phyloP scores from a whole-genome alignment of 2,329 filamentous ascomycete genomes.

The Cadophora luteo-olivacea region DNA sequence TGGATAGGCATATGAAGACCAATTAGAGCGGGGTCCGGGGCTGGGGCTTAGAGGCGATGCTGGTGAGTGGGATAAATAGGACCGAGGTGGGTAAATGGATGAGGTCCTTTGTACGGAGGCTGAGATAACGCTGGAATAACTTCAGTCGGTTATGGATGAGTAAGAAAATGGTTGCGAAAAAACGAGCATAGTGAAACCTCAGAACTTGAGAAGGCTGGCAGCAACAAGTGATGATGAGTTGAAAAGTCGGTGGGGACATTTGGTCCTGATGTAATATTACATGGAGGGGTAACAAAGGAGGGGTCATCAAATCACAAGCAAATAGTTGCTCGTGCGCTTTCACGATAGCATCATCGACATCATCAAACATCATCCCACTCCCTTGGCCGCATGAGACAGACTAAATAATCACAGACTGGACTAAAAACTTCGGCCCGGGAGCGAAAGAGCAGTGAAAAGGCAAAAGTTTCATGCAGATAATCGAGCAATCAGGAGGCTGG shows the following conservation, averaged over 20 bases:
- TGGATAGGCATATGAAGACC: conserved; percentile 12
- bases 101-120: neutral
- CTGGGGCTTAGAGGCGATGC: conserved; percentile 1
- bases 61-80: conserved; percentile 25
- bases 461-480: neutral
- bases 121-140: neutral
- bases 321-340: neutral
- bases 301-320: conserved; percentile 3
- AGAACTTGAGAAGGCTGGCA: neutral
- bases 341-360: conserved; percentile 19
- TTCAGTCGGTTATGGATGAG: conserved; percentile 8
- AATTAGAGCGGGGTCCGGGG: conserved; percentile 6
- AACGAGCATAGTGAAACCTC: neutral
- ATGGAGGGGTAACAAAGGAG: conserved; percentile 12
- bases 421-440: neutral
- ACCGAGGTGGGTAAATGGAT: conserved; percentile 26
- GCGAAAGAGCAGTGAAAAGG: neutral
- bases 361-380: conserved; percentile 15
- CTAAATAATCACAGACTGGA: neutral
- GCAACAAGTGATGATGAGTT: neutral
- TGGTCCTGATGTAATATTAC: conserved; percentile 6
- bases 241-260: neutral
- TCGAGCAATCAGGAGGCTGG: neutral
- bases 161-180: neutral
- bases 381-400: conserved; percentile 8